Evolutionary conservation across 2,329 filamentous ascomycete species (phyloP).

Genomic region (Botrytis elliptica): DNA sequence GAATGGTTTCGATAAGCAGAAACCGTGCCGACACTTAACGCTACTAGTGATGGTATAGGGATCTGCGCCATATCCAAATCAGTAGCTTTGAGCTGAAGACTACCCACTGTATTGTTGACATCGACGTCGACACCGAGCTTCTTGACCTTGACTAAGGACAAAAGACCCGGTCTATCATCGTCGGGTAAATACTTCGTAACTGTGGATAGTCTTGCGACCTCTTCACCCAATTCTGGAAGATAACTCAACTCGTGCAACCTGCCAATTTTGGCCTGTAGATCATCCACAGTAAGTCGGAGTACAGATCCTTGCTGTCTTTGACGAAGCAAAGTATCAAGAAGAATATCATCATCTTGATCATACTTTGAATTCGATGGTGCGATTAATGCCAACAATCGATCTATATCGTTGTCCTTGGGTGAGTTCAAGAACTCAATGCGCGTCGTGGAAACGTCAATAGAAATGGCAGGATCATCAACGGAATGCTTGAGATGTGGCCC

Average conservation of each 20-base stretch:
- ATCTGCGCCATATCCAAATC: conserved; percentile 77
- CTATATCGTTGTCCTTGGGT: conserved; percentile 78
- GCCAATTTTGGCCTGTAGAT: conserved; percentile 60
- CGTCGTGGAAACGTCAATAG: conserved; percentile 62
- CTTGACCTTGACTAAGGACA: conserved; percentile 69
- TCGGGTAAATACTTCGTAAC: conserved; percentile 95
- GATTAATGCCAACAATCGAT: conserved; percentile 78
- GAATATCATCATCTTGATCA: conserved; percentile 85
- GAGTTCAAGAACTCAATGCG: conserved; percentile 69
- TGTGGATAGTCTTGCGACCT: conserved; percentile 77
- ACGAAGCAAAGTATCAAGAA: conserved; percentile 84
- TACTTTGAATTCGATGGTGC: conserved; percentile 90
- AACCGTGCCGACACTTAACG: conserved; percentile 68
- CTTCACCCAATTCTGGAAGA: conserved; percentile 70
- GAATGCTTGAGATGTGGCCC: conserved; percentile 64
- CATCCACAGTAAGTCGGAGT: conserved; percentile 66
- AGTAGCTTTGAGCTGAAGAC: conserved; percentile 55
- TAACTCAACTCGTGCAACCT: conserved; percentile 64
- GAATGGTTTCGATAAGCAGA: conserved; percentile 61
- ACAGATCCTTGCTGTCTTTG: conserved; percentile 86
- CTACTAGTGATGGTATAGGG: conserved; percentile 77
- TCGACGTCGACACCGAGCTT: conserved; percentile 61
- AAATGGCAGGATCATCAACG: conserved; percentile 58
- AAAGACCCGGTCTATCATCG: conserved; percentile 85
- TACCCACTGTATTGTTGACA: conserved; percentile 68